Evolutionary conservation across 352 stramenopile genomes (phyloP).

Genomic region (Phytophthora melonis): DNA sequence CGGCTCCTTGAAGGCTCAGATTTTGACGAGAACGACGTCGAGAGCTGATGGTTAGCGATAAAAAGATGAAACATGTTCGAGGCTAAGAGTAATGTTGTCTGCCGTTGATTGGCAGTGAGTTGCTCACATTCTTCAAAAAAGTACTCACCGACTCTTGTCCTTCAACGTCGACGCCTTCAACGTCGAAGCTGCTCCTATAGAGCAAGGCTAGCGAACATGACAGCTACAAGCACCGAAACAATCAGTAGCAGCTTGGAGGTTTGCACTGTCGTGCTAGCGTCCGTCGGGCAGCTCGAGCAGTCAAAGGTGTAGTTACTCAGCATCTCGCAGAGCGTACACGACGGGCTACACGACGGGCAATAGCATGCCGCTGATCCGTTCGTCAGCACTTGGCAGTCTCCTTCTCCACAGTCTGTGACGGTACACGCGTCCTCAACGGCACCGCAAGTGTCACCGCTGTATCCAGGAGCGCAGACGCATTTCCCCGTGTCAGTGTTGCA

Average conservation of each 20-base stretch:
- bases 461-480: slow-evolving; percentile 48
- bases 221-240: slow-evolving; percentile 22
- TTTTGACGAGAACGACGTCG: background rate
- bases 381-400: slow-evolving; percentile 42
- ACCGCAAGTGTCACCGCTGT: slow-evolving; percentile 48
- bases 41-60: background rate
- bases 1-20: slow-evolving; percentile 40
- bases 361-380: slow-evolving; percentile 46
- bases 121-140: too few species aligned
- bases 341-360: slow-evolving; percentile 39
- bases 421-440: slow-evolving; percentile 46
- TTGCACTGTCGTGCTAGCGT: slow-evolving; percentile 9
- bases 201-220: slow-evolving; percentile 31
- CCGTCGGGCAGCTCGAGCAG: slow-evolving; percentile 36
- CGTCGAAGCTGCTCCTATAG: slow-evolving; percentile 17
- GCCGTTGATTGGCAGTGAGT: too few species aligned
- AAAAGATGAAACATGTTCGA: background rate
- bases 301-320: slow-evolving; percentile 30
- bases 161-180: background rate
- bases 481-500: slow-evolving; percentile 50
- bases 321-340: slow-evolving; percentile 40
- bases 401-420: slow-evolving; percentile 37
- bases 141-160: too few species aligned
- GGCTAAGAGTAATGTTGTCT: background rate
- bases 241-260: slow-evolving; percentile 34